phyloP scores from a whole-genome alignment of 2,329 filamentous ascomycete genomes.

The Exophiala calicioides region DNA sequence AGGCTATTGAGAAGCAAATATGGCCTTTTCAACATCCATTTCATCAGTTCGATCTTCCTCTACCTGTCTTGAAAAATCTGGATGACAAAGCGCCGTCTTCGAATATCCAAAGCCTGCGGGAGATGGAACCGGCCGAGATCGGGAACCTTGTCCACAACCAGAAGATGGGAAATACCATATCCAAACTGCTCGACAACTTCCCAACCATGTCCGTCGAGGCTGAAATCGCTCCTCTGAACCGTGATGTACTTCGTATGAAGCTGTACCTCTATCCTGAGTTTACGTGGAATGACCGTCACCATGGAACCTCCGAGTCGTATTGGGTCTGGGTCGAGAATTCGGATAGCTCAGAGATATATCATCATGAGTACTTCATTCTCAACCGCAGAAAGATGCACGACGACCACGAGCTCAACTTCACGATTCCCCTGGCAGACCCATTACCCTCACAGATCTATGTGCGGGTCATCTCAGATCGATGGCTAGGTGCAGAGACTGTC shows the following conservation, averaged over 20 bases:
- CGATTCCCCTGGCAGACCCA: constrained; percentile 90
- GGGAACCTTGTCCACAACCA: constrained; percentile 89
- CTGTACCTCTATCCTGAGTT: constrained; percentile 88
- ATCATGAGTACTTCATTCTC: constrained; percentile 95
- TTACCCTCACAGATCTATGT: constrained; percentile 96
- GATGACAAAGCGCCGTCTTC: constrained; percentile 73
- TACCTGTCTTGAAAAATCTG: constrained; percentile 78
- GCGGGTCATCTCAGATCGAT: constrained; percentile 88
- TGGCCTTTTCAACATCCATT: constrained; percentile 96
- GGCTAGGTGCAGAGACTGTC: constrained; percentile 95
- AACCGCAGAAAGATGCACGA: constrained; percentile 87
- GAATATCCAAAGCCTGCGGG: constrained; percentile 79
- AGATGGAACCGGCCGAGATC: constrained; percentile 92
- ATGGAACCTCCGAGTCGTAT: constrained; percentile 93
- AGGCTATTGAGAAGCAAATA: constrained; percentile 93
- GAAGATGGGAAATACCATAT: constrained; percentile 78
- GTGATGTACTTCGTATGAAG: constrained; percentile 89
- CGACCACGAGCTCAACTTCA: constrained; percentile 97
- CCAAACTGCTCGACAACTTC: constrained; percentile 82
- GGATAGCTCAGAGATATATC: constrained; percentile 95
- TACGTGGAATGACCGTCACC: constrained; percentile 87
- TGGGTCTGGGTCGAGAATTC: constrained; percentile 99
- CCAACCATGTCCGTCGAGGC: constrained; percentile 88
- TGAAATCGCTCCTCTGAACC: constrained; percentile 92
- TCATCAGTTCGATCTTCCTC: constrained; percentile 88